Base-by-base conservation (phyloP, 2,329 filamentous ascomycete species). In the Grosmannia penicillata region DNA sequence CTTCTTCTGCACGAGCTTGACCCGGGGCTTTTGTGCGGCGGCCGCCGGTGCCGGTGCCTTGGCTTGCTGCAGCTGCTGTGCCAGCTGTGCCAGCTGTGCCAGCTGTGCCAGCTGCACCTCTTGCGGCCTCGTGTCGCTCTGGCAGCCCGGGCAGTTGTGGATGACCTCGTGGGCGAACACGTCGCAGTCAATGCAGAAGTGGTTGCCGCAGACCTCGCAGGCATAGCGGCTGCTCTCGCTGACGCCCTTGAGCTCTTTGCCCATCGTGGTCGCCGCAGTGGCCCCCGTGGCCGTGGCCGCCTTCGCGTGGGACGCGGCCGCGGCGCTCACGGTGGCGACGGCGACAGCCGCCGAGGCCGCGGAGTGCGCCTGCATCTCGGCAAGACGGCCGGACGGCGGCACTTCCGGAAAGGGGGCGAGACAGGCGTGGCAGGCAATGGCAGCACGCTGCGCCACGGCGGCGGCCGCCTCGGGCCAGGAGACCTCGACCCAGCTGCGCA, bases 121-220 rank as follows among this genome's bases (percentile, higher is more conserved):
- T 6, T 37, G 23, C 19, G 44, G 26, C 14, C 62, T 51, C 4
- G 58, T 61, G 40, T 65, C 63, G 51, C 69, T 71, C 56, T 75
- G 79, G 56, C 91, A 98, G 0, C 89, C 89, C 0, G 91, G 87
- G 52, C 91, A 98, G 58, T 96, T 96, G 56, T 98, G 89, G 37
- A 94, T 72, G 11, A 93, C 75, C 60, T 95, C 86, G 55, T 98
- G 91, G 19, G 84, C 82, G 60, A 91, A 95, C 19, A 95, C 76
- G 56, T 98, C 91, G 56, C 91, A 98, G 56, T 98, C 91, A 47
- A 98, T 93, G 64, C 91, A 98, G 55, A 96, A 98, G 59, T 96
- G 89, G 43, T 82, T 78, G 4, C 70, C 61, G 57, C 91, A 98
- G n/a, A 79, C 77, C 48, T 80, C 73, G 56, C 91, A 98, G 42